Conservation (phyloP, 2,329 filamentous ascomycete species). For the Orbilia blumenaviensis region DNA sequence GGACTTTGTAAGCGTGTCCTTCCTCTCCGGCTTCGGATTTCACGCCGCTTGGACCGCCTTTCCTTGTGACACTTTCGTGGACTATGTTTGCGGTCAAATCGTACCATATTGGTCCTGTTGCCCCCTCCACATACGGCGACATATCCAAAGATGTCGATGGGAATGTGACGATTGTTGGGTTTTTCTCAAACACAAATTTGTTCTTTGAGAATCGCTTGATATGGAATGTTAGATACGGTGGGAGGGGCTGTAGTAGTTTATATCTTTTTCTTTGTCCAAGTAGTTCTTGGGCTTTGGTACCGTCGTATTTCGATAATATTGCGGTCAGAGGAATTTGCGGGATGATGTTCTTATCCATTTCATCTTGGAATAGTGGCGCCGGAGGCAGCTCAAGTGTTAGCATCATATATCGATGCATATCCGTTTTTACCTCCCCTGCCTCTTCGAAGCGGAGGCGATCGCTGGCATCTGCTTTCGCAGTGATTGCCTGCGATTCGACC, state of each 20-base stretch:
- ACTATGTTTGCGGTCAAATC: conserved; percentile 95
- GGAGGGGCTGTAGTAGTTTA: conserved; percentile 86
- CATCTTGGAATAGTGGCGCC: conserved; percentile 94
- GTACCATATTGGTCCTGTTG: conserved; percentile 85
- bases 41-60: conserved; percentile 65
- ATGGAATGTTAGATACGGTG: conserved; percentile 90
- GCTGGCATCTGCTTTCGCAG: conserved; percentile 83
- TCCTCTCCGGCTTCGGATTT: conserved; percentile 87
- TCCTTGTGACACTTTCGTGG: conserved; percentile 71
- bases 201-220: conserved; percentile 97
- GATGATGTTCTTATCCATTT: conserved; percentile 93
- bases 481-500: conserved; percentile 92
- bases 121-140: conserved; percentile 88
- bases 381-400: conserved; percentile 91
- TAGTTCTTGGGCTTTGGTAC: conserved; percentile 84
- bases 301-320: conserved; percentile 92
- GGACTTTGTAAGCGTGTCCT: conserved; percentile 90
- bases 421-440: conserved; percentile 79
- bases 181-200: conserved; percentile 94
- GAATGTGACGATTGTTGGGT: conserved; percentile 98
- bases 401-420: conserved; percentile 83
- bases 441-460: conserved; percentile 94
- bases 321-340: conserved; percentile 85
- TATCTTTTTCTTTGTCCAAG: conserved; percentile 88
- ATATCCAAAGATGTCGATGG: conserved; percentile 85